Conservation (phyloP, 169 alveolate species). For the Ichthyophthirius multifiliis region DNA sequence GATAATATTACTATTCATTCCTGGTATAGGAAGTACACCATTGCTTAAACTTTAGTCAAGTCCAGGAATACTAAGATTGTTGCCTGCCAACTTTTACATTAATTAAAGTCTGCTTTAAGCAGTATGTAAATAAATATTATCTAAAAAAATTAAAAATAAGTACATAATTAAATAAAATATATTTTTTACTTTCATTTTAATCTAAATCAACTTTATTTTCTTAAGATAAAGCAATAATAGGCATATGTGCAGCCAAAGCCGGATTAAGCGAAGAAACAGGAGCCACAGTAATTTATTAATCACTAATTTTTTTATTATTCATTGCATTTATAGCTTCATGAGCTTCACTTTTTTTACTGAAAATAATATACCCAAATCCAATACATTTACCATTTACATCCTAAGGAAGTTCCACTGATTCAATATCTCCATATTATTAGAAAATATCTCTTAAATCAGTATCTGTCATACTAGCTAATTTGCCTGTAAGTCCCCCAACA, state of each 20-base stretch:
- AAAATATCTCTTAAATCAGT: conserved; percentile 91
- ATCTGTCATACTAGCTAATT: conserved; percentile 81
- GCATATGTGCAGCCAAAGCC: neutral
- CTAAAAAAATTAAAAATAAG: neutral
- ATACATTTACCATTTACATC: conserved; percentile 89
- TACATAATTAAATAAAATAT: neutral
- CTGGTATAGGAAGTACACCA: conserved; percentile 6
- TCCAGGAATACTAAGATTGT: conserved; percentile 19
- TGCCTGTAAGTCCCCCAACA: conserved; percentile 93
- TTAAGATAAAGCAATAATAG: neutral
- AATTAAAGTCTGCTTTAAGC: neutral
- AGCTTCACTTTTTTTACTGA: conserved; percentile 92
- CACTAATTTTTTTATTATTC: conserved; percentile 94
- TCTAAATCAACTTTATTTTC: neutral
- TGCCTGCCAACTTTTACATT: neutral
- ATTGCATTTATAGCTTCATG: conserved; percentile 93
- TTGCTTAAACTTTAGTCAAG: neutral
- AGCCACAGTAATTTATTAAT: conserved; percentile 73
- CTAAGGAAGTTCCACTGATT: conserved; percentile 88
- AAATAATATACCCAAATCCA: conserved; percentile 92
- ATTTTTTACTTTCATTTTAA: conserved; percentile 11
- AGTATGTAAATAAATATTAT: neutral
- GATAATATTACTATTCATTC: neutral
- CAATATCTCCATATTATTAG: conserved; percentile 94
- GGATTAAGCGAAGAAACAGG: neutral